phyloP scores from a whole-genome alignment of 495 filamentous ascomycete genomes.

The Penicillium canescens region DNA sequence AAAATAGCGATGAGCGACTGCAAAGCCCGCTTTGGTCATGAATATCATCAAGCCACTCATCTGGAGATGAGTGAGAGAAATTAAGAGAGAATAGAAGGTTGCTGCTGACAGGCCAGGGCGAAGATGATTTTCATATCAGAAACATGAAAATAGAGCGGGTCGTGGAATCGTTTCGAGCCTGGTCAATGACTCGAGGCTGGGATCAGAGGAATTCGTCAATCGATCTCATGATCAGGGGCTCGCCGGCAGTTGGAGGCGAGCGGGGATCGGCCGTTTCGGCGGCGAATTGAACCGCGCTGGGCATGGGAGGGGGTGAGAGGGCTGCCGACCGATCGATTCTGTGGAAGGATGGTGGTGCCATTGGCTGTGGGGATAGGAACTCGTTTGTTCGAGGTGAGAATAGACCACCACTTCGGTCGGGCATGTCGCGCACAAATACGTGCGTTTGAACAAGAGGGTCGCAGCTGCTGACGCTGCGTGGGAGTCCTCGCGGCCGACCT shows the following conservation, averaged over 20 bases:
- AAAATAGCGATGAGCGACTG: slow-evolving; percentile 32
- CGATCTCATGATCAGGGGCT: slow-evolving; percentile 52
- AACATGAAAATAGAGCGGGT: slow-evolving; percentile 28
- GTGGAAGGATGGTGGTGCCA: slow-evolving; percentile 28
- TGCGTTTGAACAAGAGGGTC: slow-evolving; percentile 36
- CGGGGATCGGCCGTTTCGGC: slow-evolving; percentile 44
- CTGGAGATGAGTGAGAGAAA: slow-evolving; percentile 22
- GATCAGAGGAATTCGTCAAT: slow-evolving; percentile 54
- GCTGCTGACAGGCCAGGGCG: slow-evolving; percentile 10
- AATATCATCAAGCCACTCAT: slow-evolving; percentile 33
- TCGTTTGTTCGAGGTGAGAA: slow-evolving; percentile 53
- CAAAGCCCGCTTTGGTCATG: slow-evolving; percentile 54
- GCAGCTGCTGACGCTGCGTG: slow-evolving; percentile 27
- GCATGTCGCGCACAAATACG: slow-evolving; percentile 38
- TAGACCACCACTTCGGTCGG: slow-evolving; percentile 33
- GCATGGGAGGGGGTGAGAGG: slow-evolving; percentile 4
- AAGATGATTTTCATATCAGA: slow-evolving; percentile 16
- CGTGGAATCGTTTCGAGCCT: slow-evolving; percentile 37
- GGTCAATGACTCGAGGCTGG: slow-evolving; percentile 7
- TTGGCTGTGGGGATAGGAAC: slow-evolving; percentile 42
- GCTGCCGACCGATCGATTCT: slow-evolving; percentile 34
- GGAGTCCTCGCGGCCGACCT: slow-evolving; percentile 18
- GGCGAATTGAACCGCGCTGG: slow-evolving; percentile 29
- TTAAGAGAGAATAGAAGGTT: slow-evolving; percentile 11
- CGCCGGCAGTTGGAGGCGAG: slow-evolving; percentile 46